These are phyloP conservation scores for Pyrenophora teres DNA, from an alignment of 2,329 filamentous ascomycete genomes.

Conservation along the genomic window DNA sequence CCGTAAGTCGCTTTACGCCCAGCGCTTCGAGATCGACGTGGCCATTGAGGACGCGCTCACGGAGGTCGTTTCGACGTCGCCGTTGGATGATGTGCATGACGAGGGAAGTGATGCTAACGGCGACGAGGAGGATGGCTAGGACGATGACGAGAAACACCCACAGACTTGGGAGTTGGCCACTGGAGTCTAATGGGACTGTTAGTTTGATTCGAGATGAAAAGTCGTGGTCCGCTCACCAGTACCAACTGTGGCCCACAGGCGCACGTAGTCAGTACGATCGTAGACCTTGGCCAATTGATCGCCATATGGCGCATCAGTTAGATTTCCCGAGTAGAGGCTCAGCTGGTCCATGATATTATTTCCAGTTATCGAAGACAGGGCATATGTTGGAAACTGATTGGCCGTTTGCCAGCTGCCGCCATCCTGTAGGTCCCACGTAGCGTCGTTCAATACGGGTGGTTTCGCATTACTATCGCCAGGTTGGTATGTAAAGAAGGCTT, in stretches of 20 bases:
- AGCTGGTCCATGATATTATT: conserved; percentile 71
- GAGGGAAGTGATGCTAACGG: conserved; percentile 70
- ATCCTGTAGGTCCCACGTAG: conserved; percentile 73
- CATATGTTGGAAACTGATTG: conserved; percentile 83
- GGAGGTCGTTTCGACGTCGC: conserved; percentile 68
- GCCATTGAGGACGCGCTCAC: conserved; percentile 72
- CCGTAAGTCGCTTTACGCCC: conserved; percentile 80
- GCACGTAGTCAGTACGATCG: conserved; percentile 51
- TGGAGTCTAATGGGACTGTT: conserved; percentile 45
- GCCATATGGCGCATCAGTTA: conserved; percentile 57
- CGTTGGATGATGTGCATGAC: conserved; percentile 80
- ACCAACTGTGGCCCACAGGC: conserved; percentile 58
- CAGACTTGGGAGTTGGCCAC: conserved; percentile 68
- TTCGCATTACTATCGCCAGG: conserved; percentile 55
- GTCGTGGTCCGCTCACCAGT: conserved; percentile 42
- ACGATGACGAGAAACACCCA: conserved; percentile 80
- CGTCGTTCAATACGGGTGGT: conserved; percentile 68
- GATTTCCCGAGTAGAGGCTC: conserved; percentile 75
- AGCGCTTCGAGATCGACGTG: conserved; percentile 86
- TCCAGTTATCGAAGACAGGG: conserved; percentile 71
- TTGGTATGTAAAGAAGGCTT: conserved; percentile 63
- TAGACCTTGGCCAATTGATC: conserved; percentile 47
- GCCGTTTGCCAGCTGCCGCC: conserved; percentile 70
- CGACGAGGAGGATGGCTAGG: conserved; percentile 69
- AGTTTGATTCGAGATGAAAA: conserved; percentile 4